Percentiles rank a stretch among this genome's conserved stretches.
Evolutionary conservation across 495 filamentous ascomycete species (phyloP).

Genomic region (Aspergillus carlsbadensis): DNA sequence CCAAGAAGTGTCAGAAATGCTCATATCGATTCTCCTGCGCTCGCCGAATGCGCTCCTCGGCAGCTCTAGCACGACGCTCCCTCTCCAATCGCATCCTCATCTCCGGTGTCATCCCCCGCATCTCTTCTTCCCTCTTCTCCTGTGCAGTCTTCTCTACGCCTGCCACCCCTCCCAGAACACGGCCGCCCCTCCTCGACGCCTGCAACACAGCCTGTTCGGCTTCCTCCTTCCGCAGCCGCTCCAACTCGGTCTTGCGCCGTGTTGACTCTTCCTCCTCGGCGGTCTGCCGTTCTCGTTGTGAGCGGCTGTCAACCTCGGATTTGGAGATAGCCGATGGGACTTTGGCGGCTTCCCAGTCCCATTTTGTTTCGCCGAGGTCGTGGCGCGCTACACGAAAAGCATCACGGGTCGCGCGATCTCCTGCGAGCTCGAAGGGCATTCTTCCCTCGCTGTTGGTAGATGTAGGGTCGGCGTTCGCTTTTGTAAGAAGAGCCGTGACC

Average conservation of each 20-base stretch:
- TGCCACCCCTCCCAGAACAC: conserved; percentile 49
- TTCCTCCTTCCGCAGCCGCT: conserved; percentile 67
- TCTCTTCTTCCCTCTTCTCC: conserved; percentile 79
- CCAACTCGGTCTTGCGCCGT: conserved; percentile 60
- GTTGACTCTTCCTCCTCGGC: conserved; percentile 55
- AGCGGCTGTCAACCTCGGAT: conserved; percentile 64
- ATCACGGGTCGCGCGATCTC: conserved; percentile 83
- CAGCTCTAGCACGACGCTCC: conserved; percentile 78
- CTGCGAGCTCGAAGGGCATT: conserved; percentile 81
- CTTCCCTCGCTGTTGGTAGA: conserved; percentile 62
- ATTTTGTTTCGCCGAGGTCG: conserved; percentile 72
- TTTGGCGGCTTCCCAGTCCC: conserved; percentile 76
- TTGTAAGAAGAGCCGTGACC: conserved; percentile 72
- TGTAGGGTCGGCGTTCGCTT: conserved; percentile 73
- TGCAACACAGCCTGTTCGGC: conserved; percentile 48
- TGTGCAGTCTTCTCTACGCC: conserved; percentile 62
- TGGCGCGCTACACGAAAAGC: conserved; percentile 85
- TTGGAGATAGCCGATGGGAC: conserved; percentile 69
- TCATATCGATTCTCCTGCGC: conserved; percentile 40
- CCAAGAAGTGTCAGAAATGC: background rate
- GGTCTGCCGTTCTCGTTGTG: conserved; percentile 57
- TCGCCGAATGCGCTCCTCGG: conserved; percentile 77
- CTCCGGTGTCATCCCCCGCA: conserved; percentile 79
- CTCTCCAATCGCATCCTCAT: conserved; percentile 77
- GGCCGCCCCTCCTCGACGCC: conserved; percentile 42